Conservation (phyloP, 495 filamentous ascomycete species). For the Xylaria intraflava region DNA sequence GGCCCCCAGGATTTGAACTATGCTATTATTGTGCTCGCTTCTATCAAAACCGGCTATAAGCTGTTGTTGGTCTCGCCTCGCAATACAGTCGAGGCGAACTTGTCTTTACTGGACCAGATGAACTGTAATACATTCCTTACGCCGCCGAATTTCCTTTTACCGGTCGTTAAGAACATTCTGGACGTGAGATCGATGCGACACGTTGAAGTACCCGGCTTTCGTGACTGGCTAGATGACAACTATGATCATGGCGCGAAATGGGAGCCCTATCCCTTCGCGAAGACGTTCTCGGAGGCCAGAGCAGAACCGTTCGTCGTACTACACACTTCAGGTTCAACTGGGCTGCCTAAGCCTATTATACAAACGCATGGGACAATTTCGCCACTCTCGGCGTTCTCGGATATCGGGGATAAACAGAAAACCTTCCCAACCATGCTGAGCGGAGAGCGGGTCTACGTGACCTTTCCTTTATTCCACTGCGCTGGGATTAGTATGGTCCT, state of each 20-base stretch:
- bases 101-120: slow-evolving; percentile 29
- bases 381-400: slow-evolving; percentile 23
- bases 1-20: slow-evolving; percentile 24
- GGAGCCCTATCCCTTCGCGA: slow-evolving; percentile 28
- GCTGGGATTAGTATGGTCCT: background rate
- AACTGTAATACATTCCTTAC: slow-evolving; percentile 23
- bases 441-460: background rate
- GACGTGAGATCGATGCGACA: slow-evolving; percentile 12
- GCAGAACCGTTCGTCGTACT: slow-evolving; percentile 40
- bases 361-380: slow-evolving; percentile 40
- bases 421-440: background rate
- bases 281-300: slow-evolving; percentile 31
- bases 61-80: slow-evolving; percentile 24
- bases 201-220: background rate
- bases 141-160: slow-evolving; percentile 20
- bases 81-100: slow-evolving; percentile 33
- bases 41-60: slow-evolving; percentile 22
- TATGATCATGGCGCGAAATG: background rate
- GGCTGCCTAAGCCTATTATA: slow-evolving; percentile 44
- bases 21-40: slow-evolving; percentile 17
- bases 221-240: background rate
- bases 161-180: slow-evolving; percentile 26
- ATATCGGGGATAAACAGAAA: background rate
- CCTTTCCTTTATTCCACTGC: slow-evolving; percentile 6
- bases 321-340: slow-evolving; percentile 55